Percentiles rank a stretch among this genome's conserved stretches.
phyloP scores from a whole-genome alignment of 2,329 filamentous ascomycete species.

The Trichophyton benhamiae region DNA sequence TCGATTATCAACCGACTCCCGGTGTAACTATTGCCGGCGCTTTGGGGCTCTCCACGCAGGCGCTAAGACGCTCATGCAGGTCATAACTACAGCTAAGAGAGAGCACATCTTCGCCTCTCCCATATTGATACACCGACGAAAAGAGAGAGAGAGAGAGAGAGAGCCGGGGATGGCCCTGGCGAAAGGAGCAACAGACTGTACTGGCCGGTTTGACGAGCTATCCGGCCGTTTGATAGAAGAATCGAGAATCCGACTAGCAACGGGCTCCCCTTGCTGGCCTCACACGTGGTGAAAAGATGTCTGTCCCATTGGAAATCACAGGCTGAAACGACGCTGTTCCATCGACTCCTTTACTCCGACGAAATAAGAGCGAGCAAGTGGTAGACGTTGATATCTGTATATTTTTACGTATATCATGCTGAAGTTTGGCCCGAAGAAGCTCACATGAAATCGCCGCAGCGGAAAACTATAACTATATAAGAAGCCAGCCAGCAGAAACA shows the following conservation, averaged over 20 bases:
- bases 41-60: too few relatives aligned
- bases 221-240: too few relatives aligned
- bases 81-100: too few relatives aligned
- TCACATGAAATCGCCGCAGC: not conserved
- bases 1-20: too few relatives aligned
- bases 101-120: too few relatives aligned
- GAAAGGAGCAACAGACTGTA: not conserved
- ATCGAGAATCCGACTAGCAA: slow-evolving; percentile 5
- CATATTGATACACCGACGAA: not conserved
- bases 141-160: not conserved
- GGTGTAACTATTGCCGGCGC: too few relatives aligned
- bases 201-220: too few relatives aligned
- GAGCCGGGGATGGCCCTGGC: not conserved
- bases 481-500: not conserved
- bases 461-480: not conserved
- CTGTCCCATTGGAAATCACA: not conserved
- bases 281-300: not conserved
- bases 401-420: not conserved
- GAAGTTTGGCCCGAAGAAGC: not conserved
- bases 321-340: not conserved
- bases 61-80: too few relatives aligned
- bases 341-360: too few relatives aligned
- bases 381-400: not conserved
- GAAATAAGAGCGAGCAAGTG: not conserved
- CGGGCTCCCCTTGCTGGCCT: not conserved